Conservation (phyloP, 371 early-diverging fungal genomes). For the Mucor indicus region DNA sequence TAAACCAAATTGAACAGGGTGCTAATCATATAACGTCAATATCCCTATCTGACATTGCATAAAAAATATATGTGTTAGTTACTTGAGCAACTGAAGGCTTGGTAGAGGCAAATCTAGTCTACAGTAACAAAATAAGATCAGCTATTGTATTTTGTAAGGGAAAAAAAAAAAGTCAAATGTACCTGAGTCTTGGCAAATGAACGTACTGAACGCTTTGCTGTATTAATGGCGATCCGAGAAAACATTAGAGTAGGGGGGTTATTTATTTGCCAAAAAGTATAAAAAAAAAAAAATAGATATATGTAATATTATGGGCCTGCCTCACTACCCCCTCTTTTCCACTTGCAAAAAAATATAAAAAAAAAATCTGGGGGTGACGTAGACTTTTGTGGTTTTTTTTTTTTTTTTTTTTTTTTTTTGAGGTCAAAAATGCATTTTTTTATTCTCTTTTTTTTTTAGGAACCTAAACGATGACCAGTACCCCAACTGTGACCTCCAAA, state of each 20-base stretch:
- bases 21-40: slow-evolving; percentile 25
- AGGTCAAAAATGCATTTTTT: neutral
- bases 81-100: slow-evolving; percentile 24
- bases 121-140: slow-evolving; percentile 2
- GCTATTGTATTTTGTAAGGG: neutral
- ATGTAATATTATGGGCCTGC: too few species aligned
- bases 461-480: slow-evolving; percentile 41
- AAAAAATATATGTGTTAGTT: neutral
- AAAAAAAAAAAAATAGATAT: slow-evolving; percentile 9
- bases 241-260: slow-evolving; percentile 47
- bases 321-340: neutral
- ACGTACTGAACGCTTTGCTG: slow-evolving; percentile 47
- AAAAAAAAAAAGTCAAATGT: neutral
- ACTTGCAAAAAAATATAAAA: neutral
- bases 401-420: neutral
- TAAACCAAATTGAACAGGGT: slow-evolving; percentile 44
- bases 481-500: slow-evolving; percentile 49
- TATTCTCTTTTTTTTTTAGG: slow-evolving; percentile 6
- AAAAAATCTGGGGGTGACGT: neutral
- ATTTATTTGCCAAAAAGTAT: slow-evolving; percentile 3
- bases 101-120: slow-evolving; percentile 50
- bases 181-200: slow-evolving; percentile 45
- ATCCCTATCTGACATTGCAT: neutral
- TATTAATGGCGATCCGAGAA: slow-evolving; percentile 43
- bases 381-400: too few species aligned